These are phyloP conservation scores for Wickerhamiella siamensis DNA, from an alignment of 805 yeast genomes.

Conservation along the genomic window DNA sequence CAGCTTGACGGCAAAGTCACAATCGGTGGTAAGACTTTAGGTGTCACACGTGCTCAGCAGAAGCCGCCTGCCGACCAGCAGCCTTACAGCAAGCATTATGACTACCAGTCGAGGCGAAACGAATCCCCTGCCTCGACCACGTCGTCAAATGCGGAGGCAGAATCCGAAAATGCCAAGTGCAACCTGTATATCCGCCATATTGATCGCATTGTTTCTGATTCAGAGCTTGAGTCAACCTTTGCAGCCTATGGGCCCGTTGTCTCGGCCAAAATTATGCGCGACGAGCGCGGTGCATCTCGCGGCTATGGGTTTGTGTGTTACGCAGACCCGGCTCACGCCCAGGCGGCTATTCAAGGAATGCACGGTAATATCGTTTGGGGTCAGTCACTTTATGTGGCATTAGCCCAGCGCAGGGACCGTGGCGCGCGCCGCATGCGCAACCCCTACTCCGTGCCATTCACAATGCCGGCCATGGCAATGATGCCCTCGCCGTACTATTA, in stretches of 20 bases:
- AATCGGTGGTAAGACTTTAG: conserved; percentile 26
- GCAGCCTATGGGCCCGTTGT: conserved; percentile 36
- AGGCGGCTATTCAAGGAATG: conserved; percentile 52
- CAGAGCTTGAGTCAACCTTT: conserved; percentile 34
- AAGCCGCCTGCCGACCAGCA: conserved; percentile 1
- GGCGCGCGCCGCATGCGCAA: background rate
- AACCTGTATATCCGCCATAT: conserved; percentile 59
- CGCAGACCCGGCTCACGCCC: conserved; percentile 50
- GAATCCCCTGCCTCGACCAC: background rate
- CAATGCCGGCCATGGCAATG: background rate
- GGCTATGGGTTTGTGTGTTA: conserved; percentile 78
- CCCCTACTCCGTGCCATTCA: background rate
- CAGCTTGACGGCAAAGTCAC: conserved; percentile 31
- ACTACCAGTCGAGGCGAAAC: background rate
- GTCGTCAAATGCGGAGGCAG: background rate
- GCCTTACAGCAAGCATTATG: background rate
- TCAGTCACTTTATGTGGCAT: conserved; percentile 47
- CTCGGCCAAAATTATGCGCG: conserved; percentile 42
- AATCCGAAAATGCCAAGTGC: conserved; percentile 26
- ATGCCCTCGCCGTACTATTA: background rate
- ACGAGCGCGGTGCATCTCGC: conserved; percentile 38
- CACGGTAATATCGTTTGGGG: conserved; percentile 39
- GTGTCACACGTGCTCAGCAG: conserved; percentile 34
- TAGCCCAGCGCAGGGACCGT: conserved; percentile 49
- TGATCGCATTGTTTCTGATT: conserved; percentile 41